Base-by-base conservation (phyloP, 345 rosid species). In the Sonneratia caseolaris region DNA sequence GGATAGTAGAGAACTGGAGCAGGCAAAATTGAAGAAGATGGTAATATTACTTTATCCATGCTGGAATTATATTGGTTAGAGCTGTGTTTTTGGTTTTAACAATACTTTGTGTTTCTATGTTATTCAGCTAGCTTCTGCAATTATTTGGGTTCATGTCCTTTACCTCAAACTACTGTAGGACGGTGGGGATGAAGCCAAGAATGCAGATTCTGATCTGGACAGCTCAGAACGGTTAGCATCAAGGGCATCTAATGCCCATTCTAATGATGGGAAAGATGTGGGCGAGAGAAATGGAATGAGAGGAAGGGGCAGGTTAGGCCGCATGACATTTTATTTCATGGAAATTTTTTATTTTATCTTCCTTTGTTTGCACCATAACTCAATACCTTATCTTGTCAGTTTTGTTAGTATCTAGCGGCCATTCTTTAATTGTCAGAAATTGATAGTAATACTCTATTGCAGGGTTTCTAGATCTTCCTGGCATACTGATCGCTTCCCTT, bases 141-240 rank as follows among this genome's bases (percentile, higher is more conserved):
- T 96, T 92, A 89, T 96, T 89, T 89, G 96, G 96, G 92, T 87
- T 95, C 98, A 95, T 95, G 92, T 90, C 94, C 99, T 95, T 96
- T 92, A 89, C 97, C 92, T 91, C 94, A 89, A 90, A 92, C 99
- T 95, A 84, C 96, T 92, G 98, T 96, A 96, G 99, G 99, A 92
- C 82, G 84, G 83, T 68, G 79, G 79, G 71, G 88, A 42, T 80
- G 88, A 83, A 66, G 76, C 49, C 57, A 89, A 78, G 86, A 82
- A 74, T 72, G 71, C 67, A 67, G 77, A 76, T 77, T 77, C 79
- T 72, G 83, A 72, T 57, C 56, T 78, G 70, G 72, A 43, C 36
- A 64, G 72, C 64, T 79, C 86, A 74, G 85, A 78, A 75, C 61
- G 74, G n/a, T 19, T 72, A 64, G 72, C 53, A 67, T 65, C 74